Conservation (phyloP, 148 eudicot species). For the Gaultheria prostrata region DNA sequence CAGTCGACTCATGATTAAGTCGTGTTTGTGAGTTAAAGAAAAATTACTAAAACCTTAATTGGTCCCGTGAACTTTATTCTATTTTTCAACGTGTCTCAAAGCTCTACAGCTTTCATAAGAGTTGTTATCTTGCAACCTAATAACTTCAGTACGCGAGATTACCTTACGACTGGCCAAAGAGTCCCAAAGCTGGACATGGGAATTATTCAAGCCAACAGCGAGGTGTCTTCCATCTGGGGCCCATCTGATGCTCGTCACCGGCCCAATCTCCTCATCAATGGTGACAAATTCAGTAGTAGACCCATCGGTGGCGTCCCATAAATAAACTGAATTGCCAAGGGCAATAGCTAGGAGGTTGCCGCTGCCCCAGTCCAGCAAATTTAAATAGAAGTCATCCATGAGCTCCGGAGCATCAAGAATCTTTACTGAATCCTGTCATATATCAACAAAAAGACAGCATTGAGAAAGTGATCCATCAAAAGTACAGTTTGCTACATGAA, state of each 20-base stretch:
- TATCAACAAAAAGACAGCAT: not conserved
- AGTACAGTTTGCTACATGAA: not conserved
- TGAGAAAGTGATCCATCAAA: not conserved
- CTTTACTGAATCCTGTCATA: slow-evolving; percentile 36
- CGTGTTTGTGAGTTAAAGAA: no score
- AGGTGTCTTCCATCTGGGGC: slow-evolving; percentile 49
- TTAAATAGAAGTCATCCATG: slow-evolving; percentile 42
- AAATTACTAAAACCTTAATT: no score
- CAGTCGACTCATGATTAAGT: no score
- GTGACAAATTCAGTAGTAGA: slow-evolving; percentile 31
- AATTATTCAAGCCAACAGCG: slow-evolving; percentile 49
- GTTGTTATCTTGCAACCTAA: no score
- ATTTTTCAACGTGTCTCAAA: no score
- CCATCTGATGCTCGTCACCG: slow-evolving; percentile 47
- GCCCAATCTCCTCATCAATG: slow-evolving; percentile 34
- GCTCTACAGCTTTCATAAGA: no score
- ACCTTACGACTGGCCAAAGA: slow-evolving; percentile 26
- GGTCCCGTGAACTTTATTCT: no score
- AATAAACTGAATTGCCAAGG: slow-evolving; percentile 37
- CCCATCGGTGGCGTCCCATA: slow-evolving; percentile 44
- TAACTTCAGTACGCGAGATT: not conserved
- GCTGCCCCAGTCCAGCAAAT: slow-evolving; percentile 45
- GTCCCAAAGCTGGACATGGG: slow-evolving; percentile 45
- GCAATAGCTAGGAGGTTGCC: slow-evolving; percentile 43
- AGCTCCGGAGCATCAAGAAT: slow-evolving; percentile 50